Evolutionary conservation across 305 asterid species (phyloP).

Genomic region (Solanum chacoense): DNA sequence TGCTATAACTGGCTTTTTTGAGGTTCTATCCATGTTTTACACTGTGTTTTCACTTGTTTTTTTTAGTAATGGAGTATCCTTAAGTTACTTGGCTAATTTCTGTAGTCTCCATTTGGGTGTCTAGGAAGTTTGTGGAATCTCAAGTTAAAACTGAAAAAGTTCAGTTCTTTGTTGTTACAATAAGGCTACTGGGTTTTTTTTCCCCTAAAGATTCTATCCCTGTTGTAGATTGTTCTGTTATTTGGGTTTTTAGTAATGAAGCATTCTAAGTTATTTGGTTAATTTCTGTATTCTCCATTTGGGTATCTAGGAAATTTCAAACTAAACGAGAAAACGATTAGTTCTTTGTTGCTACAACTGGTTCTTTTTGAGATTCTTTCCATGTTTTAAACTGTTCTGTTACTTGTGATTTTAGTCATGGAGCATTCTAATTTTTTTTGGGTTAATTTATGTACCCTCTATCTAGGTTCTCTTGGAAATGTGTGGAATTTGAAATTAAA

Average conservation of each 20-base stretch:
- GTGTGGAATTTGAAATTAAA: neutral
- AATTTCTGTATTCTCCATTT: neutral
- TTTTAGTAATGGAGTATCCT: neutral
- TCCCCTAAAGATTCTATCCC: neutral
- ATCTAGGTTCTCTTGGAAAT: neutral
- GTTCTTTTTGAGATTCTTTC: neutral
- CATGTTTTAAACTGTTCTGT: neutral
- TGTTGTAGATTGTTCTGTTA: neutral
- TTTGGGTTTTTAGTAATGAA: neutral
- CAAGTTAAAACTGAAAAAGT: neutral
- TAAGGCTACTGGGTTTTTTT: neutral
- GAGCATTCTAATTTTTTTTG: neutral
- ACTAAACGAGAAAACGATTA: neutral
- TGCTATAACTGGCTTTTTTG: neutral
- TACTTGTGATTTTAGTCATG: neutral
- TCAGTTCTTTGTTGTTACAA: neutral
- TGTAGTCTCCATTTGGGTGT: neutral
- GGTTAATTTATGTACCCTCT: neutral
- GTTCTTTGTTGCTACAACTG: neutral
- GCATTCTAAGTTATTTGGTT: neutral
- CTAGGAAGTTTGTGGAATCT: neutral
- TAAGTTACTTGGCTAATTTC: neutral
- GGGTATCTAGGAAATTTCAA: neutral
- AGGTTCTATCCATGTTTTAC: neutral
- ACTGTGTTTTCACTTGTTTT: neutral